Conservation (phyloP, 768 basidiomycete genomes). For the Termitomyces sp. region DNA sequence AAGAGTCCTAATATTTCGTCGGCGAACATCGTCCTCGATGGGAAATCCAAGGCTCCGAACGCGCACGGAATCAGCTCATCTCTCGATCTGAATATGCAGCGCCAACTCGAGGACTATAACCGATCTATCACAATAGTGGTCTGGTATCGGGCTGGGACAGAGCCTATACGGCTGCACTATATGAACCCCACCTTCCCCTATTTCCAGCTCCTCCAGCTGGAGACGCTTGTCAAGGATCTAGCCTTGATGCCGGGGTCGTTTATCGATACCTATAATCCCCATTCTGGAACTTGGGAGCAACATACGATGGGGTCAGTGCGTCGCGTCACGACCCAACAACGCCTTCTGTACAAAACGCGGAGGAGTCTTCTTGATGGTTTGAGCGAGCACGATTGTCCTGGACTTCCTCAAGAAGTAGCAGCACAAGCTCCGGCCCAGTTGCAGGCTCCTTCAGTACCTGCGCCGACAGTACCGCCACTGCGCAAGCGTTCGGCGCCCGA, state of each 20-base stretch:
- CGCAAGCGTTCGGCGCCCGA: constrained; percentile 21
- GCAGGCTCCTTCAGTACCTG: neutral
- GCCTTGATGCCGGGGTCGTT: constrained; percentile 46
- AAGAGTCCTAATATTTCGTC: constrained; percentile 2
- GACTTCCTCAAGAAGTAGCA: constrained; percentile 50
- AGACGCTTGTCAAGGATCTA: constrained; percentile 48
- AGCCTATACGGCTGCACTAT: constrained; percentile 54
- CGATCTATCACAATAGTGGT: constrained; percentile 61
- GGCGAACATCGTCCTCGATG: neutral
- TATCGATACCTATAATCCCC: constrained; percentile 53
- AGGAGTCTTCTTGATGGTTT: constrained; percentile 55
- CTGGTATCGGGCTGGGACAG: constrained; percentile 60
- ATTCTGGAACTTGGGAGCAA: constrained; percentile 61
- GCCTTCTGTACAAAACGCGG: constrained; percentile 56
- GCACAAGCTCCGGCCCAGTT: constrained; percentile 26
- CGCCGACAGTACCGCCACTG: neutral
- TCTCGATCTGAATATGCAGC: constrained; percentile 28
- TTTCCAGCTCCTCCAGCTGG: constrained; percentile 52
- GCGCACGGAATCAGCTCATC: neutral
- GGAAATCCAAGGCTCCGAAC: neutral
- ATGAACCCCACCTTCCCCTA: constrained; percentile 59
- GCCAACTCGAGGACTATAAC: constrained; percentile 37
- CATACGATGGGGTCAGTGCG: constrained; percentile 56
- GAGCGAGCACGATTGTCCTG: constrained; percentile 49
- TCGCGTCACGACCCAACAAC: constrained; percentile 51